Conservation (phyloP, 2,329 filamentous ascomycete genomes). For the Tolypocladium pustulatum region DNA sequence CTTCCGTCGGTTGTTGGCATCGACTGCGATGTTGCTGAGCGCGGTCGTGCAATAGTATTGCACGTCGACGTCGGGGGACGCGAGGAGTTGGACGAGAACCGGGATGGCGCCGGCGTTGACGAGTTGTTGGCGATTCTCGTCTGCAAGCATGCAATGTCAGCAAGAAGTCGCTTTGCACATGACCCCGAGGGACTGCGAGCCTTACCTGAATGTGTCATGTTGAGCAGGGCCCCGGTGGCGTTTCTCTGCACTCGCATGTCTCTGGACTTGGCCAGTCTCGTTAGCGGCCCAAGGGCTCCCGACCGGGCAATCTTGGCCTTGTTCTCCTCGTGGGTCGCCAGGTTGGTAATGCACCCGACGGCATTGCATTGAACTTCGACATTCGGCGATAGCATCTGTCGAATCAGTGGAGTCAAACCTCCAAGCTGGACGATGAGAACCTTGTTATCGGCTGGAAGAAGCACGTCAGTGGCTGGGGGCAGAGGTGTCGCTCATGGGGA, state of each 20-base stretch:
- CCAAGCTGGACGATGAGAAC: constrained; percentile 89
- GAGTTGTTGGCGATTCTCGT: constrained; percentile 95
- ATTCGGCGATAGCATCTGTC: constrained; percentile 96
- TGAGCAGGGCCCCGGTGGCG: constrained; percentile 87
- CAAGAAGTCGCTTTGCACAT: not conserved
- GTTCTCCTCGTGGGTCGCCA: constrained; percentile 97
- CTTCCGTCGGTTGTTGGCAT: constrained; percentile 80
- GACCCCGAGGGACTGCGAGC: constrained; percentile 2
- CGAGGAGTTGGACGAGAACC: constrained; percentile 87
- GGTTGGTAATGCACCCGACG: constrained; percentile 95
- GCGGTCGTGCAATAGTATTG: constrained; percentile 99
- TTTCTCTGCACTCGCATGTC: constrained; percentile 98
- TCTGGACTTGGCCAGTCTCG: constrained; percentile 86
- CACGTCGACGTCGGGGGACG: constrained; percentile 88
- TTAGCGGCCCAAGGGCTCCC: constrained; percentile 82
- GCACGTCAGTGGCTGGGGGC: constrained; percentile 22
- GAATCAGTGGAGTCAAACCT: constrained; percentile 81
- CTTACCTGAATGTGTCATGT: constrained; percentile 98
- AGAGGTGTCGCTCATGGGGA: not conserved
- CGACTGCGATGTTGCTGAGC: constrained; percentile 95
- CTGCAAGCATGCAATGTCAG: constrained; percentile 35
- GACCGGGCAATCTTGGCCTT: constrained; percentile 97
- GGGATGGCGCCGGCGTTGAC: constrained; percentile 97
- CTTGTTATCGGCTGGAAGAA: constrained; percentile 80
- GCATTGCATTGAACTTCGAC: constrained; percentile 99